Conservation (phyloP, 2,329 filamentous ascomycete genomes). For the Aureobasidium sp. region DNA sequence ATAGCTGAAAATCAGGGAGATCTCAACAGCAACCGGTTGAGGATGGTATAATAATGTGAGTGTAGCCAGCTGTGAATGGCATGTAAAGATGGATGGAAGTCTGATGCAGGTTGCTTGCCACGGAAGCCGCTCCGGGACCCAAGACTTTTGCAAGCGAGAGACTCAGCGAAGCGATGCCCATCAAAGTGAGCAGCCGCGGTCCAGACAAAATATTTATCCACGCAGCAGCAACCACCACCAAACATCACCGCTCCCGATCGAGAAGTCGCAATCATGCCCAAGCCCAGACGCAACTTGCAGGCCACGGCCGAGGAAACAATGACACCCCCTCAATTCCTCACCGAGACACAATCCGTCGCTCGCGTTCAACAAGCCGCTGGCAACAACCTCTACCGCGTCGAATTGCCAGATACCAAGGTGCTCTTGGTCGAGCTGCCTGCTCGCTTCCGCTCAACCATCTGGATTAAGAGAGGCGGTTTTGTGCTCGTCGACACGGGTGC, state of each 20-base stretch:
- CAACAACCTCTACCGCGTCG: conserved; percentile 79
- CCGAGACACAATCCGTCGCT: conserved; percentile 54
- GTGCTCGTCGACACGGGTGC: conserved; percentile 69
- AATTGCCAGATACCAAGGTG: conserved; percentile 56
- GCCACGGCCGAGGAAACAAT: conserved; percentile 68
- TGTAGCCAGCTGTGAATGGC: no score
- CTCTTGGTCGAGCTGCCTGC: conserved; percentile 73
- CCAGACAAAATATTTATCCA: conserved; percentile 1
- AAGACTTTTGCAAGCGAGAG: conserved; percentile 8
- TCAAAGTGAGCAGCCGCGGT: conserved; percentile 2
- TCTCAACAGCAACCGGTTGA: no score
- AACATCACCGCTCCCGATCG: neutral
- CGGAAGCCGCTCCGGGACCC: neutral
- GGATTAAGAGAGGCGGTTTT: conserved; percentile 82
- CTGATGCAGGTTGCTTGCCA: neutral
- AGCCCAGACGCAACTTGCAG: conserved; percentile 66
- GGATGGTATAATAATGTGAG: no score
- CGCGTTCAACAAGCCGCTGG: conserved; percentile 74
- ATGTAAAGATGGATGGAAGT: neutral
- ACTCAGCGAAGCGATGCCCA: neutral
- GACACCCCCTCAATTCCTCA: conserved; percentile 47
- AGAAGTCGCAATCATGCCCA: conserved; percentile 47
- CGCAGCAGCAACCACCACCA: neutral
- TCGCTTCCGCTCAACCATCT: conserved; percentile 83
- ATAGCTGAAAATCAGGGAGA: no score